phyloP scores from a whole-genome alignment of 345 rosid genomes.

The Eutrema japonicum region DNA sequence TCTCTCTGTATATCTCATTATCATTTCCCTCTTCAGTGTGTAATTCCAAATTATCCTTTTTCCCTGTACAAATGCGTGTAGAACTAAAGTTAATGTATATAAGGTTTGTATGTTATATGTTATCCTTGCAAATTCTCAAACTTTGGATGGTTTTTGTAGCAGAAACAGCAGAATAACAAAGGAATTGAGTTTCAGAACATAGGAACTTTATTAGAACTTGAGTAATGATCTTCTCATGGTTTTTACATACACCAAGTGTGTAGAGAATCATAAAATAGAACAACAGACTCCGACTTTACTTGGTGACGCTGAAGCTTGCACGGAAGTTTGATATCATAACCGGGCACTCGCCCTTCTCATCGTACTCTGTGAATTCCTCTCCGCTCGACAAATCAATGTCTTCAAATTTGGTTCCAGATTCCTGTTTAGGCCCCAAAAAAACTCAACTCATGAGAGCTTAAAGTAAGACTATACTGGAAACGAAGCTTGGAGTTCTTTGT shows the following conservation, averaged over 20 bases:
- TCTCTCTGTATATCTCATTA: slow-evolving; percentile 20
- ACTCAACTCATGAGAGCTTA: background rate
- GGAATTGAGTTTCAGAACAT: background rate
- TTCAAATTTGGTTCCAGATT: slow-evolving; percentile 68
- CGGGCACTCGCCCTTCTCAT: slow-evolving; percentile 83
- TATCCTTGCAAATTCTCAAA: slow-evolving; percentile 27
- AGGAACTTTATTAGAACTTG: slow-evolving; percentile 26
- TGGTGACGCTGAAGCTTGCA: slow-evolving; percentile 65
- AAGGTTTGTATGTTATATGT: slow-evolving; percentile 23
- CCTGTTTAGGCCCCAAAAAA: slow-evolving; percentile 38
- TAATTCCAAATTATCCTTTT: slow-evolving; percentile 9
- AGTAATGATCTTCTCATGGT: slow-evolving; percentile 17
- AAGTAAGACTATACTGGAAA: background rate
- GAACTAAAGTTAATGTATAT: slow-evolving; percentile 23
- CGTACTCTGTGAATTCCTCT: slow-evolving; percentile 74
- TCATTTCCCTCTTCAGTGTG: slow-evolving; percentile 19
- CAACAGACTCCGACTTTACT: slow-evolving; percentile 41
- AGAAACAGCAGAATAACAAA: background rate
- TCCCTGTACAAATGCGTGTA: slow-evolving; percentile 27
- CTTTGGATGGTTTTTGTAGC: slow-evolving; percentile 16
- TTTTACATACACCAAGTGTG: slow-evolving; percentile 41
- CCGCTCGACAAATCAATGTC: slow-evolving; percentile 69
- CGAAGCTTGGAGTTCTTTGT: slow-evolving; percentile 18
- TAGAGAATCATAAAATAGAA: slow-evolving; percentile 1
- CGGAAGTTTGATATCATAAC: slow-evolving; percentile 85